Conservation (phyloP, 805 yeast species). For the Wickerhamomyces silvicola region DNA sequence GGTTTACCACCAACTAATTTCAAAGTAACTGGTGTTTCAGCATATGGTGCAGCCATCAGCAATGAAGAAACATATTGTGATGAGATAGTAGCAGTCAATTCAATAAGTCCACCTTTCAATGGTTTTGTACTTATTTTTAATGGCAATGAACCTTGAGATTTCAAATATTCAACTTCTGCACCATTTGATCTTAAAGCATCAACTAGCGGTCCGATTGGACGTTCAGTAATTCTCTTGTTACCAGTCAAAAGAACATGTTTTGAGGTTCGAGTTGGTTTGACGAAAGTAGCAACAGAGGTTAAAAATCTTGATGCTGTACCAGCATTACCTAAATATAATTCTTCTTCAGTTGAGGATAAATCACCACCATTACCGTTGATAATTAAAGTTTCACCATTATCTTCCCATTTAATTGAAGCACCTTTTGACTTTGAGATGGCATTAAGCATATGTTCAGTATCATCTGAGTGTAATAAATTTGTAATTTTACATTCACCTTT, state of each 20-base stretch:
- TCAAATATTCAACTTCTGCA: slow-evolving; percentile 62
- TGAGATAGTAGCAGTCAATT: slow-evolving; percentile 91
- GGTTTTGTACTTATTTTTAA: slow-evolving; percentile 67
- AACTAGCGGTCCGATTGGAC: slow-evolving; percentile 95
- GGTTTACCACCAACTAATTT: slow-evolving; percentile 94
- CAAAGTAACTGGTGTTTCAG: slow-evolving; percentile 79
- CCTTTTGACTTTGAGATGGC: slow-evolving; percentile 79
- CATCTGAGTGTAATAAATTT: slow-evolving; percentile 91
- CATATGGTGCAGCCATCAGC: slow-evolving; percentile 97
- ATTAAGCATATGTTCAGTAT: slow-evolving; percentile 87
- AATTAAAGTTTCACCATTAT: slow-evolving; percentile 84
- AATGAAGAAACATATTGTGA: slow-evolving; percentile 96
- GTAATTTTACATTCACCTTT: slow-evolving; percentile 75
- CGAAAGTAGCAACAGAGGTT: slow-evolving; percentile 88
- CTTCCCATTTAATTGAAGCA: slow-evolving; percentile 76
- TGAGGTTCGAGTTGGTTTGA: slow-evolving; percentile 37
- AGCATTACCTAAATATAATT: slow-evolving; percentile 89
- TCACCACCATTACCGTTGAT: slow-evolving; percentile 83
- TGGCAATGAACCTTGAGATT: slow-evolving; percentile 79
- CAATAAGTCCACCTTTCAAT: slow-evolving; percentile 85
- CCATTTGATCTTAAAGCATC: slow-evolving; percentile 86
- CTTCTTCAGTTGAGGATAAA: slow-evolving; percentile 53
- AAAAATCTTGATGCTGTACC: slow-evolving; percentile 97
- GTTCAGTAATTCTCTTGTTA: slow-evolving; percentile 92
- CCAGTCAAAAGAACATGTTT: slow-evolving; percentile 72